phyloP scores from a whole-genome alignment of 2,329 filamentous ascomycete genomes.

The Beauveria scarabaeidicola region DNA sequence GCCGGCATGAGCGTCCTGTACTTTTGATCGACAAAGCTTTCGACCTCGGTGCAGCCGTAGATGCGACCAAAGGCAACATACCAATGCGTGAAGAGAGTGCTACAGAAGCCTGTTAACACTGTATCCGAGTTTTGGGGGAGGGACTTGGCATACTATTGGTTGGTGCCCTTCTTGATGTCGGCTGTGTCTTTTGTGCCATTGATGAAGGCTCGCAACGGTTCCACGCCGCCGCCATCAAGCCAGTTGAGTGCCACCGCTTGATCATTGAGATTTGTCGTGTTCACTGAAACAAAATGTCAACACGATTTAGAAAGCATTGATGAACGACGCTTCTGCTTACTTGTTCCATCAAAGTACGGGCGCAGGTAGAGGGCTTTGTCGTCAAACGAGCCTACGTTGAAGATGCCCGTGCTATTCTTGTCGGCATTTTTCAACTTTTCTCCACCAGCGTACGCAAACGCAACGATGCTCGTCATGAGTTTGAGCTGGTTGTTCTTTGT shows the following conservation, averaged over 20 bases:
- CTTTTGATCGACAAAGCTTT: constrained; percentile 10
- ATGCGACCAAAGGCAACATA: constrained; percentile 21
- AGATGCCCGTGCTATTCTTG: constrained; percentile 20
- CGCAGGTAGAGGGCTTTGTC: constrained; percentile 18
- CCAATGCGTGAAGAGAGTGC: constrained; percentile 22
- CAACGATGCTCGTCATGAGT: constrained; percentile 22
- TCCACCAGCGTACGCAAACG: constrained; percentile 22
- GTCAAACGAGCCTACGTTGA: constrained; percentile 20
- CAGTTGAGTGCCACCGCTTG: constrained; percentile 20
- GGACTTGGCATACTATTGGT: constrained; percentile 19
- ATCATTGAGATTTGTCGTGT: constrained; percentile 22
- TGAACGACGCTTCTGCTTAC: constrained; percentile 9
- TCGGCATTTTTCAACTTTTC: not conserved
- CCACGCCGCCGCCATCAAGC: constrained; percentile 22
- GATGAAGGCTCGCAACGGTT: constrained; percentile 19
- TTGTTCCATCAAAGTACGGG: constrained; percentile 24
- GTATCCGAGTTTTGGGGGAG: not conserved
- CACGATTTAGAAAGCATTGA: not conserved
- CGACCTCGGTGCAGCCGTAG: constrained; percentile 19
- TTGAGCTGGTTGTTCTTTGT: constrained; percentile 19
- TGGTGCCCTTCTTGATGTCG: constrained; percentile 18
- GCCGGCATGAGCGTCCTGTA: constrained; percentile 14
- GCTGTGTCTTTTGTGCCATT: constrained; percentile 16
- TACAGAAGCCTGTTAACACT: not conserved
- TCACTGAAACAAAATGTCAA: constrained; percentile 6